Evolutionary conservation across 345 rosid genomes (phyloP), one percentile per base, ranked within the genome.

Genomic region (Lepidium africanum): DNA sequence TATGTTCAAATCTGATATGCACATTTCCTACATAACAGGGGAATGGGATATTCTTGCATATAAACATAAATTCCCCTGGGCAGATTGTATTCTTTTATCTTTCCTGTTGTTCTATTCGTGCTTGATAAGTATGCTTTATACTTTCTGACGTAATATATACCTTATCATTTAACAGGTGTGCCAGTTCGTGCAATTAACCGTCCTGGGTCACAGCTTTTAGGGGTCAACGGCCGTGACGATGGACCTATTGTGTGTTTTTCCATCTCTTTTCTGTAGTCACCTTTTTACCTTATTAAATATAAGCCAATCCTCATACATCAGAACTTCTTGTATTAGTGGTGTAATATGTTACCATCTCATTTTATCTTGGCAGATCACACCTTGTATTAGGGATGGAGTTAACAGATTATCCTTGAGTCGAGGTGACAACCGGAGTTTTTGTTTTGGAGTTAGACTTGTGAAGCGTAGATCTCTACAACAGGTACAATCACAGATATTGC

Each of bases 141-240:
- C 7, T 30, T 30, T 30, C 33, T 30, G 33, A 30, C 6, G 1
- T 5, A 6, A 6, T 30, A 30, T 30, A 6, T 30, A 30, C 33
- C 33, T 1, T 35, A 38, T 48, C 33, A 32, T 67, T 49, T 25
- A 21, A 45, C 74, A 91, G 99, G 87, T 72, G 47, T 85, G 41
- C 41, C 89, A 54, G 82, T 91, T 30, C 96, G 93, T 70, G 93
- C 91, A 21, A 85, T 89, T 69, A 85, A 87, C 78, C 85, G 99
- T 72, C 96, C 99, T 52, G 93, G 87, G 52, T 83, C 91, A 15
- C 99, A 94, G 59, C 81, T 87, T 53, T 79, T 94, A 7, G 99
- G 99, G 55, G 86, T 85, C 30, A 91, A 85, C 83, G 99, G 99
- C 60, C 99, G 99, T 57, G 99, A 94, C 76, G 97, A 94, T 84